Conservation (phyloP, 2,329 filamentous ascomycete species). For the Phaeomoniella chlamydospora region DNA sequence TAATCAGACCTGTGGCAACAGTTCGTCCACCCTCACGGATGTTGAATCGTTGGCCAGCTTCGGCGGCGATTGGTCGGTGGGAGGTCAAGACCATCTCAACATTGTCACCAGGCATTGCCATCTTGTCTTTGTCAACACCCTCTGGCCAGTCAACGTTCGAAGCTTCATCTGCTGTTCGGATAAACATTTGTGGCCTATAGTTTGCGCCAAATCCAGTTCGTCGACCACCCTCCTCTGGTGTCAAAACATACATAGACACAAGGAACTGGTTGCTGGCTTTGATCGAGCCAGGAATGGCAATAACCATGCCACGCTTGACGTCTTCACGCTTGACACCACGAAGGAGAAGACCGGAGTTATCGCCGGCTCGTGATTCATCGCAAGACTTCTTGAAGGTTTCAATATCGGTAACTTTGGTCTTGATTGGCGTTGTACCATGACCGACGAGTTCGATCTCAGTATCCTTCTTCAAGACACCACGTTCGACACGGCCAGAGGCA, state of each 20-base stretch:
- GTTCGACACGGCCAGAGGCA: slow-evolving; percentile 92
- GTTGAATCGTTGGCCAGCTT: slow-evolving; percentile 92
- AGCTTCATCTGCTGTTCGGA: slow-evolving; percentile 72
- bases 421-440: slow-evolving; percentile 67
- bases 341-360: slow-evolving; percentile 95
- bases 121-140: slow-evolving; percentile 59
- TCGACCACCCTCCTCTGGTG: slow-evolving; percentile 94
- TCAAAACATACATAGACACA: slow-evolving; percentile 89
- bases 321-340: slow-evolving; percentile 95
- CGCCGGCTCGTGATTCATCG: slow-evolving; percentile 87
- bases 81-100: slow-evolving; percentile 90
- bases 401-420: slow-evolving; percentile 99
- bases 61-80: slow-evolving; percentile 72
- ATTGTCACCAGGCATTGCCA: slow-evolving; percentile 98
- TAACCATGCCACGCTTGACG: slow-evolving; percentile 84
- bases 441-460: slow-evolving; percentile 89
- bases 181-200: slow-evolving; percentile 93
- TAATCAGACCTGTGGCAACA: slow-evolving; percentile 71
- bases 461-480: slow-evolving; percentile 85
- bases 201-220: slow-evolving; percentile 92
- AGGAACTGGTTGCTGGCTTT: slow-evolving; percentile 88
- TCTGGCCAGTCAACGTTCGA: slow-evolving; percentile 78
- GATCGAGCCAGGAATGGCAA: slow-evolving; percentile 67
- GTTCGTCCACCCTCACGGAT: slow-evolving; percentile 91
- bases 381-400: slow-evolving; percentile 99